Conservation (phyloP, 805 yeast genomes). For the Priceomyces castillae region DNA sequence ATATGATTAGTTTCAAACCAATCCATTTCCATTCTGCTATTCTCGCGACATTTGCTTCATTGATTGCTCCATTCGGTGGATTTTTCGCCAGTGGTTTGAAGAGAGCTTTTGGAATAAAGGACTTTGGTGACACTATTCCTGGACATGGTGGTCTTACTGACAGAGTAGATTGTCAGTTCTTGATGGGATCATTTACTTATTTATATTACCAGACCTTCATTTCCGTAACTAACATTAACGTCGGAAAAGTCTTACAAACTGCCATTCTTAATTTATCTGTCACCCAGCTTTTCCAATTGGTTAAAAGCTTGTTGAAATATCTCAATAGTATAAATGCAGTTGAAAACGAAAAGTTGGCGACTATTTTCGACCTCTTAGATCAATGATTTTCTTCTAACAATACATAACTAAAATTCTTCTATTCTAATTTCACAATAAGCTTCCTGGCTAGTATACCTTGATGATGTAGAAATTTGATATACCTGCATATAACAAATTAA, state of each 20-base stretch:
- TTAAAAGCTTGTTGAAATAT: conserved; percentile 57
- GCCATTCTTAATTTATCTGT: conserved; percentile 68
- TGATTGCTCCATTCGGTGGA: conserved; percentile 98
- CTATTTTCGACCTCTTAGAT: conserved; percentile 31
- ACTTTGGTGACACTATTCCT: conserved; percentile 97
- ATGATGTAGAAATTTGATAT: too few relatives aligned
- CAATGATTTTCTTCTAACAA: conserved; percentile 4
- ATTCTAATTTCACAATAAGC: background rate
- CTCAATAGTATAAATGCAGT: conserved; percentile 35
- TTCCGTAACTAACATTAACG: conserved; percentile 65
- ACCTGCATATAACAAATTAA: too few relatives aligned
- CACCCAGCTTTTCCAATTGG: conserved; percentile 62
- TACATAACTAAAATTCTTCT: background rate
- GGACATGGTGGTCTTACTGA: conserved; percentile 99
- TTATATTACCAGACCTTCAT: conserved; percentile 91
- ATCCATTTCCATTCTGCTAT: conserved; percentile 85
- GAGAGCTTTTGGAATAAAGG: conserved; percentile 93
- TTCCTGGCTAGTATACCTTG: too few relatives aligned
- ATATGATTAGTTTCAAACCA: conserved; percentile 68
- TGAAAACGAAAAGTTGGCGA: conserved; percentile 25
- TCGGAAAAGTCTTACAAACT: conserved; percentile 72
- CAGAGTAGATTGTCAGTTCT: conserved; percentile 94
- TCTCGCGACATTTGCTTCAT: conserved; percentile 90
- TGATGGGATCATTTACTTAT: conserved; percentile 95
- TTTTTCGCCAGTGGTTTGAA: conserved; percentile 97